phyloP scores from a whole-genome alignment of 2,329 filamentous ascomycete genomes.

The Penicillium sp. region DNA sequence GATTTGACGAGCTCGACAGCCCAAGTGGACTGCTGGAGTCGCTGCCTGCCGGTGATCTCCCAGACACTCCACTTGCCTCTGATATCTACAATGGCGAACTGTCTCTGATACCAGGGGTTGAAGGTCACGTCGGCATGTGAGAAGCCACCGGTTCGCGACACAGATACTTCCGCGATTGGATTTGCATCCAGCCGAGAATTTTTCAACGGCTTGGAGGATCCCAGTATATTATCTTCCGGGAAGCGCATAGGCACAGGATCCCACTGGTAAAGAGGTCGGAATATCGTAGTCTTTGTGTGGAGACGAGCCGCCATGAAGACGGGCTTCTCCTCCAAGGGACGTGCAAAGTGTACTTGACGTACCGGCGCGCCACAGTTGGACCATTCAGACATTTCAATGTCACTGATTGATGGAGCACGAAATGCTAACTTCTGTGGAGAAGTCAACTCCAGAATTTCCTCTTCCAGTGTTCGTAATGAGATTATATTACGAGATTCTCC shows the following conservation, averaged over 20 bases:
- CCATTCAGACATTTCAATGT: slow-evolving; percentile 49
- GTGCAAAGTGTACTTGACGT: slow-evolving; percentile 54
- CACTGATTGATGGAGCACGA: slow-evolving; percentile 43
- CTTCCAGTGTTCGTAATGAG: slow-evolving; percentile 40
- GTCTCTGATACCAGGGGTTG: slow-evolving; percentile 58
- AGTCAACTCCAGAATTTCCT: slow-evolving; percentile 26
- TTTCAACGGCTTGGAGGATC: slow-evolving; percentile 15
- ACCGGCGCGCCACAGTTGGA: slow-evolving; percentile 49
- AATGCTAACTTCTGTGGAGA: slow-evolving; percentile 16
- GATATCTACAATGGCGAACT: slow-evolving; percentile 56
- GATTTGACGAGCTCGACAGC: slow-evolving; percentile 25
- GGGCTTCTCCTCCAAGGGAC: slow-evolving; percentile 39
- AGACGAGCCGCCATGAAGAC: slow-evolving; percentile 53
- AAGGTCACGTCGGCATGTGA: slow-evolving; percentile 56
- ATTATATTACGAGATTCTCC: slow-evolving; percentile 50
- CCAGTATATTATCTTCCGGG: slow-evolving; percentile 11
- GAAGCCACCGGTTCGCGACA: slow-evolving; percentile 44
- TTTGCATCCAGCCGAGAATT: slow-evolving; percentile 49
- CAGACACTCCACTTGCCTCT: slow-evolving; percentile 54
- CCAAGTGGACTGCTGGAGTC: slow-evolving; percentile 30
- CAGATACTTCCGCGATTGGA: slow-evolving; percentile 45
- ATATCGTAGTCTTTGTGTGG: slow-evolving; percentile 45
- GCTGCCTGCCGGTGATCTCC: slow-evolving; percentile 39
- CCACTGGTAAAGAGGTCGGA: slow-evolving; percentile 43
- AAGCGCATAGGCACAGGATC: slow-evolving; percentile 24